Percentiles rank a stretch among this genome's conserved stretches.
Evolutionary conservation across 2,329 filamentous ascomycete species (phyloP).

Genomic region (Colletotrichum sp.): DNA sequence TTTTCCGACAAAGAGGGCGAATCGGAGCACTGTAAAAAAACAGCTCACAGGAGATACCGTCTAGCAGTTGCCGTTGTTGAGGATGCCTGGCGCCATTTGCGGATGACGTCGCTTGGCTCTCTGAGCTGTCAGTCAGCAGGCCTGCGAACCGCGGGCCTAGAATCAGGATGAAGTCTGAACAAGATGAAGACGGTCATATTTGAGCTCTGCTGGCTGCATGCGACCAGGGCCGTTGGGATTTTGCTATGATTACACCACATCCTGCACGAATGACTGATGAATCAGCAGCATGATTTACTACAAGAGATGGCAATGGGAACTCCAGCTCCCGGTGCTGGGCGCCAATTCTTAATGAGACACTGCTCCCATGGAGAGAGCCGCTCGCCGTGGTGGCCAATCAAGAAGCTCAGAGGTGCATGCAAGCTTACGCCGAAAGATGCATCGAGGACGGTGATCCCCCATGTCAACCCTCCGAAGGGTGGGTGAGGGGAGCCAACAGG

Average conservation of each 20-base stretch:
- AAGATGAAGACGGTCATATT: not conserved
- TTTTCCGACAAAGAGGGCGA: not conserved
- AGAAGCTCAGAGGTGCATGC: not conserved
- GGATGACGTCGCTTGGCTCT: not conserved
- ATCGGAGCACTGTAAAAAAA: not conserved
- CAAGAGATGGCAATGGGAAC: not conserved
- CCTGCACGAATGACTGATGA: not conserved
- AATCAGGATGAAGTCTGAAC: not conserved
- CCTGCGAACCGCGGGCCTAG: not conserved
- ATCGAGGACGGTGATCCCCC: conserved; percentile 12
- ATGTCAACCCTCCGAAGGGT: conserved; percentile 1
- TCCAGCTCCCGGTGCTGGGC: not conserved
- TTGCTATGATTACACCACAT: not conserved
- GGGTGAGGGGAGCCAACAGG: not conserved
- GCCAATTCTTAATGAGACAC: conserved; percentile 6
- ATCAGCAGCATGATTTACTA: not conserved
- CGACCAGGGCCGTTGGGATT: conserved; percentile 2
- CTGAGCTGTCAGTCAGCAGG: not conserved
- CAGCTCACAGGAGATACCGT: not conserved
- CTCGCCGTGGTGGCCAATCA: not conserved
- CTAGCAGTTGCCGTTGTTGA: not conserved
- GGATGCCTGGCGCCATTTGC: not conserved
- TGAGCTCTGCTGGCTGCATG: not conserved
- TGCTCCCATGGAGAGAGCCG: not conserved
- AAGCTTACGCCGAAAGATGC: conserved; percentile 14